Conservation (phyloP, 192 early-diverging fungal species). For the Gaertneriomyces sp. region DNA sequence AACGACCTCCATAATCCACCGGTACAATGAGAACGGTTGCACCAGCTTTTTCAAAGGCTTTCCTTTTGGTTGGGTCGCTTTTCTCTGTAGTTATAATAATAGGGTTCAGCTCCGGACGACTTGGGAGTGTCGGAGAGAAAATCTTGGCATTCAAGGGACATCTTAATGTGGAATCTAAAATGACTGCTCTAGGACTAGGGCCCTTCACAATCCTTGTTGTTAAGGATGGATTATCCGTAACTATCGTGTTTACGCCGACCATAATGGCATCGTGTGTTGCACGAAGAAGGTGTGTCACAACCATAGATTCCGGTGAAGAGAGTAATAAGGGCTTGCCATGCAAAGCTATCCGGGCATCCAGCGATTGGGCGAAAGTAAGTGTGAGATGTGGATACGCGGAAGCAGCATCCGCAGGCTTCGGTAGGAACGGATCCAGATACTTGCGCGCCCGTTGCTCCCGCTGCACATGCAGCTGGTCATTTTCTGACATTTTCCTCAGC, state of each 20-base stretch:
- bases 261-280: slow-evolving; percentile 75
- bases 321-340: slow-evolving; percentile 58
- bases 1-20: background rate
- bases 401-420: background rate
- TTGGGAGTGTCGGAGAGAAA: slow-evolving; percentile 12
- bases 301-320: slow-evolving; percentile 68
- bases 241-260: slow-evolving; percentile 78
- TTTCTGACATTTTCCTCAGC: too few relatives aligned
- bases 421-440: background rate
- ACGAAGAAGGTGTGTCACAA: slow-evolving; percentile 78
- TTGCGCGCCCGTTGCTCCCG: background rate
- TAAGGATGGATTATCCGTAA: slow-evolving; percentile 77
- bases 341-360: slow-evolving; percentile 76
- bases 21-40: slow-evolving; percentile 50
- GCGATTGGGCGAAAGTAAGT: slow-evolving; percentile 85
- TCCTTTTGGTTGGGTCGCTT: background rate
- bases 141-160: slow-evolving; percentile 58
- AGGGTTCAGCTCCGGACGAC: background rate
- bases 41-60: slow-evolving; percentile 52
- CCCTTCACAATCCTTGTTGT: slow-evolving; percentile 32
- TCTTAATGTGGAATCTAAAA: slow-evolving; percentile 71
- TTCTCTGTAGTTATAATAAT: slow-evolving; percentile 12
- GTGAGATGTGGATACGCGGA: slow-evolving; percentile 55
- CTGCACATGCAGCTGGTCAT: too few relatives aligned
- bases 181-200: slow-evolving; percentile 68